Conservation (phyloP, 1,284 basidiomycete species). For the Trametes polyzona region DNA sequence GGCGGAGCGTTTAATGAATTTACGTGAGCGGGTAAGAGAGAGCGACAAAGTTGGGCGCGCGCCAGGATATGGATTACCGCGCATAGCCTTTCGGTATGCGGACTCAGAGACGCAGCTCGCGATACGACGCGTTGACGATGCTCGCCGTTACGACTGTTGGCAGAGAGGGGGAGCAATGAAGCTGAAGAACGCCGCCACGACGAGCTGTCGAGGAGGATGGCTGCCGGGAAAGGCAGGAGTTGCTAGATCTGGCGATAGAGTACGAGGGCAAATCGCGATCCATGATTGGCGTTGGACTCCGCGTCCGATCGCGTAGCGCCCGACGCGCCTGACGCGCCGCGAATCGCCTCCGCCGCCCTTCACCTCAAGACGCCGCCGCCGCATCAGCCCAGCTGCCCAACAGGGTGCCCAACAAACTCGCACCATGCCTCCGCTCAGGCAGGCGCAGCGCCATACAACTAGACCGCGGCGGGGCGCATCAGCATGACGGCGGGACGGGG, state of each 20-base stretch:
- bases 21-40: not conserved
- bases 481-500: not conserved
- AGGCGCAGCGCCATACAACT: no score
- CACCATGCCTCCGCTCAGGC: not conserved
- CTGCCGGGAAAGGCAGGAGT: conserved; percentile 17
- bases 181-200: not conserved
- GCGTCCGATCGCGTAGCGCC: conserved; percentile 15
- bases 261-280: conserved; percentile 12
- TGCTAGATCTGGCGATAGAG: conserved; percentile 26
- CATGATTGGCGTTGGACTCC: conserved; percentile 6
- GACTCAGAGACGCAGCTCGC: not conserved
- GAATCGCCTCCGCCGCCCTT: not conserved
- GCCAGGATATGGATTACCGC: not conserved
- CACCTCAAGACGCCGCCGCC: not conserved
- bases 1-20: not conserved
- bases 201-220: conserved; percentile 4
- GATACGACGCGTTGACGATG: no score
- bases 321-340: not conserved
- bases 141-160: no score
- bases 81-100: no score
- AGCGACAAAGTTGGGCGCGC: not conserved
- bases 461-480: not conserved
- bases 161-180: not conserved
- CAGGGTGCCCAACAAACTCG: not conserved
- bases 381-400: not conserved